A percentile compares a stretch with the other conserved stretches of the same genome.
These are phyloP conservation scores for Trichoderma pleuroti DNA, from an alignment of 2,329 filamentous ascomycete species.

Conservation along the genomic window DNA sequence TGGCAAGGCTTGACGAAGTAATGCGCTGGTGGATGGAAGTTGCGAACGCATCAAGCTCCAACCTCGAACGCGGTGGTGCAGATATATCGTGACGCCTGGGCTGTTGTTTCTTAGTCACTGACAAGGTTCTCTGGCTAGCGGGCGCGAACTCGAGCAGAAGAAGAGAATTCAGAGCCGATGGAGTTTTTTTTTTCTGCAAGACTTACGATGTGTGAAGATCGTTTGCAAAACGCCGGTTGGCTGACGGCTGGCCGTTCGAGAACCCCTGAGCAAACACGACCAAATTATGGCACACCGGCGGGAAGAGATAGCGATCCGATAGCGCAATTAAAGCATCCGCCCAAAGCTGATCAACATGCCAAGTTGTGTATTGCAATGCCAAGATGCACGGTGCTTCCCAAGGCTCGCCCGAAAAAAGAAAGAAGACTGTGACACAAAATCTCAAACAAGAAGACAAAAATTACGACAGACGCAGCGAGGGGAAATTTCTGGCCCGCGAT, in stretches of 20 bases:
- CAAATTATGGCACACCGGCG: slow-evolving; percentile 11
- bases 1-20: slow-evolving; percentile 19
- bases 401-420: background rate
- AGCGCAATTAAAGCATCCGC: slow-evolving; percentile 16
- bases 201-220: slow-evolving; percentile 2
- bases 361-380: background rate
- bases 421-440: background rate
- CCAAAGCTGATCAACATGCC: background rate
- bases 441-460: background rate
- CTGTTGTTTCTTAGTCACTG: background rate
- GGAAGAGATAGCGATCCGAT: slow-evolving; percentile 18
- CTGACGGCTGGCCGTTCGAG: slow-evolving; percentile 20
- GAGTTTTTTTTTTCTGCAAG: background rate
- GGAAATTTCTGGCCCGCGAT: slow-evolving; percentile 16
- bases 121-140: background rate
- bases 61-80: slow-evolving; percentile 19
- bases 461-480: slow-evolving; percentile 10
- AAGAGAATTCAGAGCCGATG: background rate
- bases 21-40: slow-evolving; percentile 19
- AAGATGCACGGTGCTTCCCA: background rate
- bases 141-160: background rate
- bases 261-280: slow-evolving; percentile 32
- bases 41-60: slow-evolving; percentile 31
- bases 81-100: slow-evolving; percentile 23
- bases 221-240: slow-evolving; percentile 16